These are phyloP conservation scores for Colletotrichum karsti DNA, from an alignment of 2,329 filamentous ascomycete genomes.

Conservation along the genomic window DNA sequence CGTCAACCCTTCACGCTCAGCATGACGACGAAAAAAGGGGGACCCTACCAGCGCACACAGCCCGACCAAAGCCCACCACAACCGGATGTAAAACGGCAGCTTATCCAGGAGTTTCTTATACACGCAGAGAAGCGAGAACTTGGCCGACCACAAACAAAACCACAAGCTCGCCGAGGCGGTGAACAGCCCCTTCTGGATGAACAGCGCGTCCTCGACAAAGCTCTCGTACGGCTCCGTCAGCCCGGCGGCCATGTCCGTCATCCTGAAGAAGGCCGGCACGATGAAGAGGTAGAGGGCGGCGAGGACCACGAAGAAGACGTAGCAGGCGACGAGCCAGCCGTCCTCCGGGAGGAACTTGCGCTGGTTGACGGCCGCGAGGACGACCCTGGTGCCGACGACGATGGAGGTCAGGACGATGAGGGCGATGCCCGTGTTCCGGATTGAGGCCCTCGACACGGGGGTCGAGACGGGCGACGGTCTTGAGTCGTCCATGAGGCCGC, in stretches of 20 bases:
- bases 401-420: slow-evolving; percentile 13
- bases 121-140: slow-evolving; percentile 20
- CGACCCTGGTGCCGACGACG: slow-evolving; percentile 12
- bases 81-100: slow-evolving; percentile 8
- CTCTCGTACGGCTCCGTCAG: slow-evolving; percentile 6
- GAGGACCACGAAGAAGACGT: slow-evolving; percentile 23
- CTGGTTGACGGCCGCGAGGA: slow-evolving; percentile 13
- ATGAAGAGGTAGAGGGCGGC: slow-evolving; percentile 21
- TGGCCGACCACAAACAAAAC: slow-evolving; percentile 29
- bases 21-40: not conserved
- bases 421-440: slow-evolving; percentile 16
- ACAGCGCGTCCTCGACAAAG: slow-evolving; percentile 2
- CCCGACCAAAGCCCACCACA: slow-evolving; percentile 26
- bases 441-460: not conserved
- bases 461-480: not conserved
- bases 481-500: not conserved
- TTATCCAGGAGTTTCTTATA: slow-evolving; percentile 24
- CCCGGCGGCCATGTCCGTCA: slow-evolving; percentile 14
- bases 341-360: slow-evolving; percentile 25
- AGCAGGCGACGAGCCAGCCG: slow-evolving; percentile 23
- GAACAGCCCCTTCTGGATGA: slow-evolving; percentile 26
- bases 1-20: not conserved
- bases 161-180: slow-evolving; percentile 25
- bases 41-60: slow-evolving; percentile 23
- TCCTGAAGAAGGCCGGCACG: slow-evolving; percentile 20